Conservation (phyloP, 208 protist genomes). For the Leishmania tarentolae region DNA sequence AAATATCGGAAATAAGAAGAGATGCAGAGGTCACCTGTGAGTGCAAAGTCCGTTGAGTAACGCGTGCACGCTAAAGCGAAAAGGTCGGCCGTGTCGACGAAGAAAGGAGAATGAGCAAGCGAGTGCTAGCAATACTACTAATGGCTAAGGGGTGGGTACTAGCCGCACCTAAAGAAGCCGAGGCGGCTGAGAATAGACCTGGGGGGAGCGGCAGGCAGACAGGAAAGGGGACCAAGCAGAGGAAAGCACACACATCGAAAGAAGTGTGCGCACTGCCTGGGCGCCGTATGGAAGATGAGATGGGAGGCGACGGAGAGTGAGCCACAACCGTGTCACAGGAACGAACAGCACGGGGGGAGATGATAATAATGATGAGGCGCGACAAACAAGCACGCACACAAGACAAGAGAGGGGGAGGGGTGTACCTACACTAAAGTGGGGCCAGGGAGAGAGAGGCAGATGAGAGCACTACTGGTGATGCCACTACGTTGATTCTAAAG, state of each 20-base stretch:
- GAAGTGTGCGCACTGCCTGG: background rate
- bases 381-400: background rate
- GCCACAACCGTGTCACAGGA: background rate
- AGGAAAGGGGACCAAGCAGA: background rate
- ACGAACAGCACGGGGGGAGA: background rate
- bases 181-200: background rate
- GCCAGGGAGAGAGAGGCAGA: background rate
- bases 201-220: background rate
- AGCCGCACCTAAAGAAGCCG: background rate
- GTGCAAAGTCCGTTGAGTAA: background rate
- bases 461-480: background rate
- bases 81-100: background rate
- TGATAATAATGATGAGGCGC: background rate
- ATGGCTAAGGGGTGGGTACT: background rate
- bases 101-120: background rate
- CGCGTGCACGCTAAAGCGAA: background rate
- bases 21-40: background rate
- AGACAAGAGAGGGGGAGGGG: background rate
- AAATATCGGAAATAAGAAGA: background rate
- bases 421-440: background rate
- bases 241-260: background rate
- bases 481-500: conserved; percentile 1
- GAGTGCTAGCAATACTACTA: background rate
- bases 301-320: background rate
- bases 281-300: background rate